These are phyloP conservation scores for Xylaria sp. DNA, from an alignment of 2,329 filamentous ascomycete species.

Conservation along the genomic window DNA sequence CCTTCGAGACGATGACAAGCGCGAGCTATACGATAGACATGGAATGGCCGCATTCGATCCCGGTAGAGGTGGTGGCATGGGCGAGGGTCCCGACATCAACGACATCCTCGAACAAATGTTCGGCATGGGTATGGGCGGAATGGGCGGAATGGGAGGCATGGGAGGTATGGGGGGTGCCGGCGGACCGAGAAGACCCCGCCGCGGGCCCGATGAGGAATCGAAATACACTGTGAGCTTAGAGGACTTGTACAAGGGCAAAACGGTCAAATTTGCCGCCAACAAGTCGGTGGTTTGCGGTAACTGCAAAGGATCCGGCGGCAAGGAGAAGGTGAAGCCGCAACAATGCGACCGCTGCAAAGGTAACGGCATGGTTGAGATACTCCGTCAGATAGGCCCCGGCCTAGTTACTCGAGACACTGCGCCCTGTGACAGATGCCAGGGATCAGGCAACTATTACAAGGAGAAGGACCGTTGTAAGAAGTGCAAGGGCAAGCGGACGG, in stretches of 20 bases:
- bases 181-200: constrained; percentile 70
- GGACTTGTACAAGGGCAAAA: constrained; percentile 98
- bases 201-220: constrained; percentile 86
- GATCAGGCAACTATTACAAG: constrained; percentile 87
- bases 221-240: constrained; percentile 91
- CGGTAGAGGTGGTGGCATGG: constrained; percentile 71
- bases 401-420: constrained; percentile 84
- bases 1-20: constrained; percentile 93
- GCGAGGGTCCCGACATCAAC: constrained; percentile 84
- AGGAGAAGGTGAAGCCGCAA: constrained; percentile 87
- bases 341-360: constrained; percentile 88
- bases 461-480: constrained; percentile 99
- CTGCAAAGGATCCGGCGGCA: constrained; percentile 91
- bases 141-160: constrained; percentile 57
- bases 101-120: constrained; percentile 97
- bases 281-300: constrained; percentile 90
- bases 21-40: constrained; percentile 89
- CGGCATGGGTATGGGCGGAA: constrained; percentile 54
- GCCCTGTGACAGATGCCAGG: constrained; percentile 84
- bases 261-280: constrained; percentile 93
- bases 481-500: constrained; percentile 92
- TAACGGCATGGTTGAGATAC: constrained; percentile 77
- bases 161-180: constrained; percentile 55
- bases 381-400: constrained; percentile 87
- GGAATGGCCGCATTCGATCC: constrained; percentile 97